phyloP scores from a whole-genome alignment of 805 yeast genomes.

The Schizosaccharomyces octosporus region DNA sequence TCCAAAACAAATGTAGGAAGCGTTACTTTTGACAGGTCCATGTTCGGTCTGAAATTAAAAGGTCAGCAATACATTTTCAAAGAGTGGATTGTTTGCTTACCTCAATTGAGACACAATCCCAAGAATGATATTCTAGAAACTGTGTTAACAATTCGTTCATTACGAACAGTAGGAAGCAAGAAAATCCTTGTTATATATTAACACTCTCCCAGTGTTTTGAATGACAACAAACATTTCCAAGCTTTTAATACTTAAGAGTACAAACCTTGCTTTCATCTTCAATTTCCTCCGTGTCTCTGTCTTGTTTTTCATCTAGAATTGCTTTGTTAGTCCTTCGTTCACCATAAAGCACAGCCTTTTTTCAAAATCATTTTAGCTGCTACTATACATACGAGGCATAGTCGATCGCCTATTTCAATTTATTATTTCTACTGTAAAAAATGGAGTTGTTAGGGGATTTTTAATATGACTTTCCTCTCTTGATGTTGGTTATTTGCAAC shows the following conservation, averaged over 20 bases:
- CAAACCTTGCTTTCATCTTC: slow-evolving; percentile 1
- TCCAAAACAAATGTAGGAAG: slow-evolving; percentile 87
- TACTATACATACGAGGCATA: not conserved
- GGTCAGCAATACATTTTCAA: not conserved
- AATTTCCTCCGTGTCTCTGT: slow-evolving; percentile 1
- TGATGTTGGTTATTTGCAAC: too few relatives aligned
- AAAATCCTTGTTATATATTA: not conserved
- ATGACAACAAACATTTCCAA: not conserved
- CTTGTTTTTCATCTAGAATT: not conserved
- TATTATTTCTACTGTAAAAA: not conserved
- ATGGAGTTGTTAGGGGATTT: not conserved
- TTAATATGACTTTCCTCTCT: not conserved
- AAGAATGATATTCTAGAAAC: not conserved
- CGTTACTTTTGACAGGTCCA: slow-evolving; percentile 72
- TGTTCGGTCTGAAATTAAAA: slow-evolving; percentile 38
- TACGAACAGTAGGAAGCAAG: not conserved
- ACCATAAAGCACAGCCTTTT: not conserved
- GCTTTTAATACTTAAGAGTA: not conserved
- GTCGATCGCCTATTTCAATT: not conserved
- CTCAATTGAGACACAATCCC: not conserved
- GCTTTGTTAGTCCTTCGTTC: not conserved
- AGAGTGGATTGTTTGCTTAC: not conserved
- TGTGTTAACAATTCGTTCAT: not conserved
- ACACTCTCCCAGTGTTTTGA: not conserved
- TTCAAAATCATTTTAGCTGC: not conserved